phyloP scores from a whole-genome alignment of 2,329 filamentous ascomycete species.

The Stylonectria norvegica region DNA sequence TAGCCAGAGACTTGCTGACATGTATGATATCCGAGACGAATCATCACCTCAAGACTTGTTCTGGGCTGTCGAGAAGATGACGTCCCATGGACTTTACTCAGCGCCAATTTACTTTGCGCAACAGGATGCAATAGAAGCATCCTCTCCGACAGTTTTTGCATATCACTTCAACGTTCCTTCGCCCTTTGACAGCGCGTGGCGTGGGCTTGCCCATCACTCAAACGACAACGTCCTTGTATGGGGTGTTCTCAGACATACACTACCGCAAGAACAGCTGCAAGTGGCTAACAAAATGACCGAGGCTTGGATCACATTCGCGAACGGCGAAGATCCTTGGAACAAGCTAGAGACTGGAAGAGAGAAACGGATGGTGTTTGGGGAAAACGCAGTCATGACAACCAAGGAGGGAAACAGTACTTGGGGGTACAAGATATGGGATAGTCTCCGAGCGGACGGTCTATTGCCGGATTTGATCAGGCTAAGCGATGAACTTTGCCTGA shows the following conservation, averaged over 20 bases:
- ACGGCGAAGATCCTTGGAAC: not conserved
- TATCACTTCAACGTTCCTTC: not conserved
- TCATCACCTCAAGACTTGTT: slow-evolving; percentile 7
- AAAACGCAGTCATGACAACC: not conserved
- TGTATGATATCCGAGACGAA: slow-evolving; percentile 6
- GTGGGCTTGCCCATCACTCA: not conserved
- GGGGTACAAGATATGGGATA: not conserved
- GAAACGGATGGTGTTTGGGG: not conserved
- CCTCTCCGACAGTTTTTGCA: not conserved
- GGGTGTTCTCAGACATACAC: not conserved
- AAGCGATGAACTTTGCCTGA: not conserved
- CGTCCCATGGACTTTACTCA: not conserved
- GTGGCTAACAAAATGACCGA: not conserved
- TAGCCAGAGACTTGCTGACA: slow-evolving; percentile 1
- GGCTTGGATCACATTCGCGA: not conserved
- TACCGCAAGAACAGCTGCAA: not conserved
- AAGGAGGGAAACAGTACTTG: not conserved
- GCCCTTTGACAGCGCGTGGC: not conserved
- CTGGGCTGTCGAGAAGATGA: slow-evolving; percentile 8
- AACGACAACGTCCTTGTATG: not conserved
- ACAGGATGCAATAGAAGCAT: not conserved
- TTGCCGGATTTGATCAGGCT: not conserved
- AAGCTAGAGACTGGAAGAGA: not conserved
- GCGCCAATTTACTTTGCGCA: not conserved
- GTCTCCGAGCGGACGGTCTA: not conserved